Evolutionary conservation across 73 alveolate genomes (phyloP).

Genomic region (Paramecium caudatum): DNA sequence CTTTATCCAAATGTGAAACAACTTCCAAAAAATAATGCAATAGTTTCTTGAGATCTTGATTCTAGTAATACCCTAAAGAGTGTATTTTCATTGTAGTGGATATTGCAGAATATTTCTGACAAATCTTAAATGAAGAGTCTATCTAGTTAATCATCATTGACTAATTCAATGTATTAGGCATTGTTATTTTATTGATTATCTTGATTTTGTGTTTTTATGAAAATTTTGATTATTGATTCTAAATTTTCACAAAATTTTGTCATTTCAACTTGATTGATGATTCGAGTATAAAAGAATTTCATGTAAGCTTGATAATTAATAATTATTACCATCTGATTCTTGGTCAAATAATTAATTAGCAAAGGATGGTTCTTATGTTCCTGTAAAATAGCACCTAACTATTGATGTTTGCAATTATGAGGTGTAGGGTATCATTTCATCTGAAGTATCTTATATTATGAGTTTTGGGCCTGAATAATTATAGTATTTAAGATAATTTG

Average conservation of each 20-base stretch:
- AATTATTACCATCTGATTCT: not conserved
- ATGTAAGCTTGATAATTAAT: not conserved
- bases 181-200: not conserved
- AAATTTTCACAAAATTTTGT: not conserved
- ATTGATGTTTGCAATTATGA: not conserved
- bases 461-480: conserved; percentile 39
- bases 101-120: not conserved
- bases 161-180: too few relatives aligned
- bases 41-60: not conserved
- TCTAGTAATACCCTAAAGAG: not conserved
- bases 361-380: not conserved
- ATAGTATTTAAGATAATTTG: not conserved
- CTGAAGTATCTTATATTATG: not conserved
- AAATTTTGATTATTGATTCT: not conserved
- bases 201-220: not conserved
- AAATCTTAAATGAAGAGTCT: not conserved
- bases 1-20: not conserved
- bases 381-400: not conserved
- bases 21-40: conserved; percentile 2
- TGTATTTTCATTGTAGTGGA: not conserved
- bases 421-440: not conserved
- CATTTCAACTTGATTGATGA: not conserved
- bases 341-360: not conserved
- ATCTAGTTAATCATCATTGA: too few relatives aligned
- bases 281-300: not conserved